These are phyloP conservation scores for Leptographium procerum DNA, from an alignment of 2,329 filamentous ascomycete genomes.

Conservation along the genomic window DNA sequence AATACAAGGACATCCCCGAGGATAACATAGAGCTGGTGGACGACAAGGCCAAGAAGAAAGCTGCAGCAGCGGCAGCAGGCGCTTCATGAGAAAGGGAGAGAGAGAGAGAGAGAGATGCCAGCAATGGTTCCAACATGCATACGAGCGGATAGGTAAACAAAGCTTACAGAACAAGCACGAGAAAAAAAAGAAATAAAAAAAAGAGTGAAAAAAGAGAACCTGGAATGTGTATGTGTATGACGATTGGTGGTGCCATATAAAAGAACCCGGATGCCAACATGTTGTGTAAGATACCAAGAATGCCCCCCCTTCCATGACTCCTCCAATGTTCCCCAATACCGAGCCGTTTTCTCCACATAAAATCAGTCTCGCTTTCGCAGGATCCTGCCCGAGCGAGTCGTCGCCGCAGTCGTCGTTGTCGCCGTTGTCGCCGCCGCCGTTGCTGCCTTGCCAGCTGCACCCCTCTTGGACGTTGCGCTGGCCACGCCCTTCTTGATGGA, in stretches of 20 bases:
- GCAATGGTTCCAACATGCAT: too few species aligned
- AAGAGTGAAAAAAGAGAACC: neutral
- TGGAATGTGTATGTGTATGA: neutral
- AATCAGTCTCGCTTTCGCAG: slow-evolving; percentile 39
- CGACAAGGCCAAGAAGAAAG: slow-evolving; percentile 87
- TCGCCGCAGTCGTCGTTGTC: slow-evolving; percentile 16
- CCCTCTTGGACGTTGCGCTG: slow-evolving; percentile 37
- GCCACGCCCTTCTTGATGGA: slow-evolving; percentile 42
- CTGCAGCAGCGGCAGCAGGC: slow-evolving; percentile 14
- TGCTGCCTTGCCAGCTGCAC: slow-evolving; percentile 29
- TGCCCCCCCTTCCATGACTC: neutral
- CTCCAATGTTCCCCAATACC: neutral
- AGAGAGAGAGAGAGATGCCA: neutral
- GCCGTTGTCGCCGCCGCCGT: slow-evolving; percentile 19
- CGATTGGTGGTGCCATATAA: neutral
- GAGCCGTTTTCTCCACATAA: too few species aligned
- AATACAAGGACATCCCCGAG: slow-evolving; percentile 82
- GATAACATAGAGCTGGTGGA: slow-evolving; percentile 92
- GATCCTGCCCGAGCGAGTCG: slow-evolving; percentile 38
- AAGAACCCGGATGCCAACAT: neutral
- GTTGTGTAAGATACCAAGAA: neutral
- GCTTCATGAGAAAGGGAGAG: neutral
- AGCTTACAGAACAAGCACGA: too few species aligned
- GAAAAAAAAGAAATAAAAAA: neutral
- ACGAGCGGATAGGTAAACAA: too few species aligned